phyloP scores from a whole-genome alignment of 306 rosid species.

The Fragaria nilgerrensis region DNA sequence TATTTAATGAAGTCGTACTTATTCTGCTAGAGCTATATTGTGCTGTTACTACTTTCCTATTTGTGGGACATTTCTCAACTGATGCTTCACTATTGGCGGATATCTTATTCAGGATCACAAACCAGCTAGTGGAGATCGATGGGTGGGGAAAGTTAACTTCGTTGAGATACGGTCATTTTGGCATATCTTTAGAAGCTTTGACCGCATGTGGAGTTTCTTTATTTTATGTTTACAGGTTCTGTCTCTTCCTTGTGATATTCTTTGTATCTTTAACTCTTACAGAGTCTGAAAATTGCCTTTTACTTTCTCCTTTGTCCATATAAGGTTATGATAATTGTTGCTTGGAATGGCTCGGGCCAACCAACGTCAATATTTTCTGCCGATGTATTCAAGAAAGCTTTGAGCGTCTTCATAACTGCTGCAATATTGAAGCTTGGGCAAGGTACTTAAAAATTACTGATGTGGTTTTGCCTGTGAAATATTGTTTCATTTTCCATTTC shows the following conservation, averaged over 20 bases:
- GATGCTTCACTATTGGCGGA: neutral
- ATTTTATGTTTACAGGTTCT: conserved; percentile 87
- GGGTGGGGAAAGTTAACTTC: conserved; percentile 95
- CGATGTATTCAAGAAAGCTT: conserved; percentile 83
- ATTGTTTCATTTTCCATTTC: neutral
- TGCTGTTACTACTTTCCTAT: neutral
- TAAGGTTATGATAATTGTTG: conserved; percentile 92
- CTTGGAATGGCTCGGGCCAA: conserved; percentile 91
- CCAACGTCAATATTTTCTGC: conserved; percentile 57
- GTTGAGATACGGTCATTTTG: conserved; percentile 96
- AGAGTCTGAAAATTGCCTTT: conserved; percentile 21
- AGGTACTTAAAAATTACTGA: conserved; percentile 42
- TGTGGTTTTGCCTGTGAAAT: neutral
- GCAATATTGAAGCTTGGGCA: conserved; percentile 90
- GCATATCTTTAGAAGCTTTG: conserved; percentile 98
- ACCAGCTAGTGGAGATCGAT: conserved; percentile 52
- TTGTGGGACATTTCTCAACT: neutral
- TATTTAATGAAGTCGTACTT: neutral
- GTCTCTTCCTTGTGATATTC: conserved; percentile 16
- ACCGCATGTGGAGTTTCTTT: conserved; percentile 97
- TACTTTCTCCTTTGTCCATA: conserved; percentile 8
- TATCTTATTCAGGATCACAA: conserved; percentile 60
- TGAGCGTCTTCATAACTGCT: conserved; percentile 88
- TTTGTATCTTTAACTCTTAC: neutral
- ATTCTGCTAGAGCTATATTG: neutral